Conservation (phyloP, 1,284 basidiomycete genomes). For the Earliella scabrosa region DNA sequence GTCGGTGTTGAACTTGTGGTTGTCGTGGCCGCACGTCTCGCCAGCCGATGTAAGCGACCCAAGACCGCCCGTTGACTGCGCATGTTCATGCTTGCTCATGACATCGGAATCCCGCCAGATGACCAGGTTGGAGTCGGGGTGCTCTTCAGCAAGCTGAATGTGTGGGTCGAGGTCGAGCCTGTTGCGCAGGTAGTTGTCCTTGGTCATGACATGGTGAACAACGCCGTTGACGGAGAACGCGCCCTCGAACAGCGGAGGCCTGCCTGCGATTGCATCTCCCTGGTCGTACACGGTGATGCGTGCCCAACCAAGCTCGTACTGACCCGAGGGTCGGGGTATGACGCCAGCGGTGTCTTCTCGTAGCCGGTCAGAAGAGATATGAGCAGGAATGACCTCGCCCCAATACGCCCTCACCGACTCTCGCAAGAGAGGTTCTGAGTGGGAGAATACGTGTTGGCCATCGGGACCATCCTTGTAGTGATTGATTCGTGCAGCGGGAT, state of each 20-base stretch:
- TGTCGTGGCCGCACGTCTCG: conserved; percentile 71
- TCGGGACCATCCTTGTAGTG: conserved; percentile 55
- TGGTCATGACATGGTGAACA: conserved; percentile 76
- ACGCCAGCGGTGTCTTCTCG: conserved; percentile 62
- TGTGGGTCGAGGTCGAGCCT: conserved; percentile 65
- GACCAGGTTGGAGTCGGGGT: conserved; percentile 59
- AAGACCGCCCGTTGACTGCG: conserved; percentile 18
- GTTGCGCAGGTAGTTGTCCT: conserved; percentile 70
- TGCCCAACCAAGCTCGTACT: conserved; percentile 66
- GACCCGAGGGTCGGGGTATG: conserved; percentile 44
- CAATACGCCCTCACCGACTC: conserved; percentile 65
- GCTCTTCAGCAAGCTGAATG: conserved; percentile 39
- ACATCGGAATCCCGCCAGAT: conserved; percentile 76
- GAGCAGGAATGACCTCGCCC: conserved; percentile 67
- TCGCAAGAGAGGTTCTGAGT: conserved; percentile 56
- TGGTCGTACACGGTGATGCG: conserved; percentile 73
- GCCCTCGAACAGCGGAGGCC: conserved; percentile 73
- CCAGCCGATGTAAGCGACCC: conserved; percentile 29
- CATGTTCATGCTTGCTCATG: conserved; percentile 55
- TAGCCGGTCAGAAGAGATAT: conserved; percentile 55
- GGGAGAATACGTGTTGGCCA: conserved; percentile 49
- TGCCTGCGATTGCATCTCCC: conserved; percentile 51
- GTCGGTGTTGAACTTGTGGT: conserved; percentile 68
- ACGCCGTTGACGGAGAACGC: conserved; percentile 73
- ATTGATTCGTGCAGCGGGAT: conserved; percentile 73